These are phyloP conservation scores for Neostapfia colusana DNA, from an alignment of 176 grass and related monocot species.

Conservation along the genomic window DNA sequence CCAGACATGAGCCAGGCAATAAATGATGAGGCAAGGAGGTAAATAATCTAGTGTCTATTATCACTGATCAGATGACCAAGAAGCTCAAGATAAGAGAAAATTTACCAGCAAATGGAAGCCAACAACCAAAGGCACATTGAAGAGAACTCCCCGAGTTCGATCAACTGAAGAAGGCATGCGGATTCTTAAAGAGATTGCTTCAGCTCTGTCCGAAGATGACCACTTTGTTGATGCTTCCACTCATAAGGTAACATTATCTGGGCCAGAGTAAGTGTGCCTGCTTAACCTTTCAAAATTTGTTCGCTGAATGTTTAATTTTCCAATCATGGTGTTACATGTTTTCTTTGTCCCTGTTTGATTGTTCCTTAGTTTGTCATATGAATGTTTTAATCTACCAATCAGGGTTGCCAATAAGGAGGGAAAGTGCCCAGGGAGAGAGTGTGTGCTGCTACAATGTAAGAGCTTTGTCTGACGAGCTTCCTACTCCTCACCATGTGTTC, in stretches of 20 bases:
- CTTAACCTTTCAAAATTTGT: background rate
- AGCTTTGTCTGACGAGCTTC: slow-evolving; percentile 94
- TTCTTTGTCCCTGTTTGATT: slow-evolving; percentile 13
- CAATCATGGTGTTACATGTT: background rate
- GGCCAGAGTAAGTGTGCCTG: background rate
- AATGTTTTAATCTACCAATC: slow-evolving; percentile 30
- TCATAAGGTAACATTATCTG: slow-evolving; percentile 69
- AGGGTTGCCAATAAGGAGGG: slow-evolving; percentile 98
- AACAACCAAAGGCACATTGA: slow-evolving; percentile 90
- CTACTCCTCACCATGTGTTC: slow-evolving; percentile 80
- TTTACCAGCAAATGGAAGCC: slow-evolving; percentile 91
- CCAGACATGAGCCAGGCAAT: background rate
- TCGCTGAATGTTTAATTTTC: background rate
- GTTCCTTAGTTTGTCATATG: background rate
- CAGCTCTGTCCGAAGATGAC: slow-evolving; percentile 88
- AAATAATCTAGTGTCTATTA: slow-evolving; percentile 3
- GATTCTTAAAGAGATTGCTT: slow-evolving; percentile 80
- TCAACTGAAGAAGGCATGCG: slow-evolving; percentile 84
- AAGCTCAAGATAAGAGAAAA: slow-evolving; percentile 58
- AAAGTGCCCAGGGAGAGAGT: slow-evolving; percentile 92
- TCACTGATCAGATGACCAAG: slow-evolving; percentile 58
- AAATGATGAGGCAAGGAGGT: background rate
- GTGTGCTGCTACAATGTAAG: slow-evolving; percentile 96
- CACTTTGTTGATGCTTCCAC: slow-evolving; percentile 83
- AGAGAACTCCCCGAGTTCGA: slow-evolving; percentile 79